phyloP scores from a whole-genome alignment of 495 filamentous ascomycete genomes.

The Penicillium bialowiezense region DNA sequence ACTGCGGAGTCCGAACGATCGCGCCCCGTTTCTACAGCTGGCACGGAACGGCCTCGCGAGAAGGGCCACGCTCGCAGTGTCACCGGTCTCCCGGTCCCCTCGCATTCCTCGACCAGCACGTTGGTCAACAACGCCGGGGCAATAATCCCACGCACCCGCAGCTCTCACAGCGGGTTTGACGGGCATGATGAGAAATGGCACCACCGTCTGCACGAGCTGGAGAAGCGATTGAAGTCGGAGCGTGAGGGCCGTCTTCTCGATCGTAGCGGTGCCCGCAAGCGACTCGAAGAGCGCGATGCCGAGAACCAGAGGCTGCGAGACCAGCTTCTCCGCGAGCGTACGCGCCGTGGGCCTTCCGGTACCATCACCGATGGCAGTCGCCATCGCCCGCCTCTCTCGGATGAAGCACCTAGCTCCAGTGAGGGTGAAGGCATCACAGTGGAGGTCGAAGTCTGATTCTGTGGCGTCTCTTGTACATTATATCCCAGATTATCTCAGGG shows the following conservation, averaged over 20 bases:
- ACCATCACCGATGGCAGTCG: slow-evolving; percentile 12
- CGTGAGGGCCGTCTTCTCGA: slow-evolving; percentile 84
- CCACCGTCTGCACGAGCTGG: slow-evolving; percentile 78
- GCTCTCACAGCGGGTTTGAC: slow-evolving; percentile 25
- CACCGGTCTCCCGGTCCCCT: slow-evolving; percentile 38
- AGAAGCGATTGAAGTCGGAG: slow-evolving; percentile 85
- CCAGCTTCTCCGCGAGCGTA: slow-evolving; percentile 65
- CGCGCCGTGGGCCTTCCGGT: slow-evolving; percentile 34
- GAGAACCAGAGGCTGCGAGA: slow-evolving; percentile 72
- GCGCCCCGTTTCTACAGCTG: slow-evolving; percentile 45
- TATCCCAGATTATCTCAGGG: slow-evolving; percentile 13
- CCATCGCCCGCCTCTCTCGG: slow-evolving; percentile 12
- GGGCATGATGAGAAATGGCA: slow-evolving; percentile 71
- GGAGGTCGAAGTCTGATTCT: slow-evolving; percentile 41
- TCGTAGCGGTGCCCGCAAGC: slow-evolving; percentile 74
- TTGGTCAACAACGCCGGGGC: slow-evolving; percentile 31
- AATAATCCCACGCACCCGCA: slow-evolving; percentile 31
- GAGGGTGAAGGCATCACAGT: slow-evolving; percentile 44
- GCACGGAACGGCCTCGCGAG: slow-evolving; percentile 26
- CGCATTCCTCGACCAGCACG: slow-evolving; percentile 30
- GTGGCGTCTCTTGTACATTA: slow-evolving; percentile 15
- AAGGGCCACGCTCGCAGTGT: slow-evolving; percentile 29
- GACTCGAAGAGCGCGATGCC: slow-evolving; percentile 76
- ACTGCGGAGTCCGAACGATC: slow-evolving; percentile 31
- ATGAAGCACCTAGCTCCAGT: slow-evolving; percentile 42